These are phyloP conservation scores for Sugiyamaella grinbergsii DNA, from an alignment of 1,139 yeast genomes.

Conservation along the genomic window DNA sequence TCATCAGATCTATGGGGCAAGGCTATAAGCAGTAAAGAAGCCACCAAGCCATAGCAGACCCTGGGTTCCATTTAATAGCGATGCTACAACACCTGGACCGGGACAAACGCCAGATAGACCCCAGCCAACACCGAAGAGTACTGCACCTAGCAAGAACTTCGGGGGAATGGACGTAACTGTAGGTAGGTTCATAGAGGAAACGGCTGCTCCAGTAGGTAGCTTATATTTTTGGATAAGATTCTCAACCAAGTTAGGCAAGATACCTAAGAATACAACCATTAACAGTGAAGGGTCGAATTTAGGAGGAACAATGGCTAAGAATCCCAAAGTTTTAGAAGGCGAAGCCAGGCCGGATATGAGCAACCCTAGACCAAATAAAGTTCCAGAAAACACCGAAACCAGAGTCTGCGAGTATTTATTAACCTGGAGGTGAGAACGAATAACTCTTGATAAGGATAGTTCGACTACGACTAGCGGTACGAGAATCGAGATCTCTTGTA, in stretches of 20 bases:
- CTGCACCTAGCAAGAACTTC: conserved; percentile 45
- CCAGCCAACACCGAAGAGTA: conserved; percentile 52
- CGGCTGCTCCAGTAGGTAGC: conserved; percentile 26
- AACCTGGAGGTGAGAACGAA: conserved; percentile 23
- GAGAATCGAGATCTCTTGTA: conserved; percentile 22
- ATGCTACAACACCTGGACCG: conserved; percentile 47
- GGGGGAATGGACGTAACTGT: conserved; percentile 32
- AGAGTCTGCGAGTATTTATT: conserved; percentile 30
- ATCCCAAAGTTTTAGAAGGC: conserved; percentile 50
- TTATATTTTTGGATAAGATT: conserved; percentile 26
- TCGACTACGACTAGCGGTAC: conserved; percentile 22
- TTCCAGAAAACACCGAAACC: conserved; percentile 44
- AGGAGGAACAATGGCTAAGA: conserved; percentile 44
- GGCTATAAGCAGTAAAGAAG: conserved; percentile 26
- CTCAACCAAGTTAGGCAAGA: conserved; percentile 47
- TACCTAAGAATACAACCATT: conserved; percentile 48
- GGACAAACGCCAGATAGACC: conserved; percentile 52
- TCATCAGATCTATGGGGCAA: conserved; percentile 18
- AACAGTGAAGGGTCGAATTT: conserved; percentile 51
- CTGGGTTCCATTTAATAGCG: conserved; percentile 29
- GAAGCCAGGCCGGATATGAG: conserved; percentile 50
- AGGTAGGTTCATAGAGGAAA: conserved; percentile 34
- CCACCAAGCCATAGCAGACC: conserved; percentile 34
- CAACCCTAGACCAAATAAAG: conserved; percentile 50
- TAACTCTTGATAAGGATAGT: conserved; percentile 22